Conservation (phyloP, 768 basidiomycete species). For the Amanita pallidorosea region DNA sequence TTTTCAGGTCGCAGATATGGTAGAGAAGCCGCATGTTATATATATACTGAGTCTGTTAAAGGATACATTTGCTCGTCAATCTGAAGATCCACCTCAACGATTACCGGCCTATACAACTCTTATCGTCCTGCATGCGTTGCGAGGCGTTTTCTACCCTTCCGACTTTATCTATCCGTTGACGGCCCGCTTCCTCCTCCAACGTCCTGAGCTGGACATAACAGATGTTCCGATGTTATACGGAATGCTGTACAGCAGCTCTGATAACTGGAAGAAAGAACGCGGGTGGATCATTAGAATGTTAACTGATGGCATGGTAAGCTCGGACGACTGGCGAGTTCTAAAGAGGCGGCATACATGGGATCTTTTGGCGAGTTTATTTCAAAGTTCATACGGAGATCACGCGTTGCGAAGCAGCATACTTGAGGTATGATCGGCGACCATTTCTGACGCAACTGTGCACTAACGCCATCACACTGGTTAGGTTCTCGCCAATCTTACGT, state of each 20-base stretch:
- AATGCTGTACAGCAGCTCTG: slow-evolving; percentile 73
- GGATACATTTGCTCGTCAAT: slow-evolving; percentile 37
- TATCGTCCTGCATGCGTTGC: slow-evolving; percentile 72
- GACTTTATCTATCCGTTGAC: slow-evolving; percentile 83
- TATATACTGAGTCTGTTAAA: slow-evolving; percentile 61
- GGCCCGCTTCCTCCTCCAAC: slow-evolving; percentile 82
- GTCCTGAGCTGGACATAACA: slow-evolving; percentile 64
- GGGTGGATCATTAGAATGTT: slow-evolving; percentile 82
- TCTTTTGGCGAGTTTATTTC: slow-evolving; percentile 72
- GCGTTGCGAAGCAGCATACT: slow-evolving; percentile 47
- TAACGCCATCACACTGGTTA: slow-evolving; percentile 15
- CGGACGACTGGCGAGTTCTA: slow-evolving; percentile 73
- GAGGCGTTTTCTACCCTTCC: slow-evolving; percentile 78
- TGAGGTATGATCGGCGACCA: slow-evolving; percentile 37
- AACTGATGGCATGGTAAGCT: slow-evolving; percentile 66
- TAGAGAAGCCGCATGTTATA: slow-evolving; percentile 66
- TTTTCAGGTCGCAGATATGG: slow-evolving; percentile 48
- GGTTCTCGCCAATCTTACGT: slow-evolving; percentile 70
- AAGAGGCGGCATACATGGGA: slow-evolving; percentile 85
- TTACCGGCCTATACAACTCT: slow-evolving; percentile 75
- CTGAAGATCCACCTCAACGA: slow-evolving; percentile 32
- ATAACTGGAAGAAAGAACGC: slow-evolving; percentile 83
- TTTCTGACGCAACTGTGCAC: neutral
- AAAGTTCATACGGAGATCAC: slow-evolving; percentile 46
- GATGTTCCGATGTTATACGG: slow-evolving; percentile 90